phyloP scores from a whole-genome alignment of 225 moss, liverwort and hornwort genomes.

The Climacium dendroides region DNA sequence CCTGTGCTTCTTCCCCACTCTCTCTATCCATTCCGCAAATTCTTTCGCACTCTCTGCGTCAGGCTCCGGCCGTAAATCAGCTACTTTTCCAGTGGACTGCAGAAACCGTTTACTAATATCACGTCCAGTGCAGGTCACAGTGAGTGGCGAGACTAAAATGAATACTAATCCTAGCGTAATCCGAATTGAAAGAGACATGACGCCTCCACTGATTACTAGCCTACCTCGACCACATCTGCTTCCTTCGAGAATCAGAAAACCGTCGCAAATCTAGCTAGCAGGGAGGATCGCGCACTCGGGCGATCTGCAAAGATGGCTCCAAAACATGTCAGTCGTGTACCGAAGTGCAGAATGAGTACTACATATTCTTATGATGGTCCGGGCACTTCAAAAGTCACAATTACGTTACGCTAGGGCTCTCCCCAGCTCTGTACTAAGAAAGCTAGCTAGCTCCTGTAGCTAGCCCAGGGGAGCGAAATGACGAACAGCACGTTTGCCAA shows the following conservation, averaged over 20 bases:
- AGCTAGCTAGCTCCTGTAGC: neutral
- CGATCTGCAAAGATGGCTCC: neutral
- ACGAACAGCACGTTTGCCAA: neutral
- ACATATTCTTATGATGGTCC: neutral
- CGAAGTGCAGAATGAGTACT: neutral
- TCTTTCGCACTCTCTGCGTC: neutral
- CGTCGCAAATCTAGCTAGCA: neutral
- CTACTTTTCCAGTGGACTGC: neutral
- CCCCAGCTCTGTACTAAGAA: neutral
- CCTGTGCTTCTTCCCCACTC: slow-evolving; percentile 9
- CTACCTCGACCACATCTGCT: neutral
- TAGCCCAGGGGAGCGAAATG: neutral
- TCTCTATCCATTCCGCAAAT: slow-evolving; percentile 7
- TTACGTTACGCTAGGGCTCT: neutral
- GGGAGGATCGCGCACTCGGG: neutral
- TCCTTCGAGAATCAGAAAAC: neutral
- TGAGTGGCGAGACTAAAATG: neutral
- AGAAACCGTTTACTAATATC: neutral
- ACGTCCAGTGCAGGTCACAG: neutral
- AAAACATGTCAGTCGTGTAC: neutral
- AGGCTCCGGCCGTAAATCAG: neutral
- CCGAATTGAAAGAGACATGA: neutral
- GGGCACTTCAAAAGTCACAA: neutral
- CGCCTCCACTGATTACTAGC: neutral
- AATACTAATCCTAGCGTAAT: neutral